These are phyloP conservation scores for Neurospora tetraspora DNA, from an alignment of 495 filamentous ascomycete species.

Conservation along the genomic window DNA sequence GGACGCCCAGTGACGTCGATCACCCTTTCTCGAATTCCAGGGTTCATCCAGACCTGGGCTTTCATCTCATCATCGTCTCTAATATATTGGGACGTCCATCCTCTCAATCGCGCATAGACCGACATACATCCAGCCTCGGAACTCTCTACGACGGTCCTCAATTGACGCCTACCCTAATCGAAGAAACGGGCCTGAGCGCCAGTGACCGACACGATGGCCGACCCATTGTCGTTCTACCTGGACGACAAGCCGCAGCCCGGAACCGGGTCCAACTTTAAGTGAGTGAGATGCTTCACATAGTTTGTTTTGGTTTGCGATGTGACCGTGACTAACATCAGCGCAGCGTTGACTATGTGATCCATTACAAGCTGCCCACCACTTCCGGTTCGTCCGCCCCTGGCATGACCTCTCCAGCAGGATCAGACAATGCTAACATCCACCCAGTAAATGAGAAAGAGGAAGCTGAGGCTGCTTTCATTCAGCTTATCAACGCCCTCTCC, in stretches of 20 bases:
- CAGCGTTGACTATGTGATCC: slow-evolving; percentile 88
- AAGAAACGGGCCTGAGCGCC: background rate
- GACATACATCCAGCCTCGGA: background rate
- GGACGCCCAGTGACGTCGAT: slow-evolving; percentile 9
- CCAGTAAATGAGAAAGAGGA: slow-evolving; percentile 46
- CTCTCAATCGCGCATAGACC: background rate
- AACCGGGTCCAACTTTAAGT: slow-evolving; percentile 25
- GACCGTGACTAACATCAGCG: slow-evolving; percentile 15
- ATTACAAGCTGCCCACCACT: slow-evolving; percentile 58
- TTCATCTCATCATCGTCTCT: background rate
- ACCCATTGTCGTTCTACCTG: slow-evolving; percentile 16
- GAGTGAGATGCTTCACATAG: slow-evolving; percentile 5
- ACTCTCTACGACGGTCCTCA: background rate
- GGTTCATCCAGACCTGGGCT: background rate
- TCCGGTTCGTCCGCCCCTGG: slow-evolving; percentile 34
- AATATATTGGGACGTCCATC: background rate
- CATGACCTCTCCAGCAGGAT: background rate
- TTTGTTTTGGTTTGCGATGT: background rate
- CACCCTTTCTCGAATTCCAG: background rate
- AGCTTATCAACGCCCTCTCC: slow-evolving; percentile 61
- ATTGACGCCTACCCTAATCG: background rate
- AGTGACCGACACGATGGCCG: slow-evolving; percentile 21
- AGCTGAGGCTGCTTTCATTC: slow-evolving; percentile 62
- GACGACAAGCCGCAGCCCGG: slow-evolving; percentile 20
- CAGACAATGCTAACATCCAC: background rate